Evolutionary conservation across 768 basidiomycete species (phyloP), one percentile per base, ranked within the genome.

Genomic region (Amanita rubescens): DNA sequence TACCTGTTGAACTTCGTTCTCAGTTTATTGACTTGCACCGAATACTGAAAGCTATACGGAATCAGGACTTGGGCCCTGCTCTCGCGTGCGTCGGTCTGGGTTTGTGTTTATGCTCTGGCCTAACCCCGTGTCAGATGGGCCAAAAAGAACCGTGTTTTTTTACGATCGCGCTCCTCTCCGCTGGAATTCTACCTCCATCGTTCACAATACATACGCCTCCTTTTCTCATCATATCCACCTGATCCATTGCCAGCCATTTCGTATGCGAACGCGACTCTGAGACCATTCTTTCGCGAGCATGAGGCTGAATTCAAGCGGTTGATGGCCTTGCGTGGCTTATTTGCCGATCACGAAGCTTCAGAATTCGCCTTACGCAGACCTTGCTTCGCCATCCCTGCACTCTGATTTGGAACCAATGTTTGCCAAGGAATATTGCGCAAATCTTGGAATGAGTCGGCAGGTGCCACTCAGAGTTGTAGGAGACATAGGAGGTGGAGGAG

Each of bases 401-500:
- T 75, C 81, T 11, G 87, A 91, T 58, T 72, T 97, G 30, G 85
- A 87, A 59, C 82, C 84, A 2, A 72, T 90, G 54, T 96, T 99
- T 65, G 84, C 87, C 20, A 85, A 84, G 58, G 94, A 95, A 62
- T 99, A 88, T 61, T 94, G 94, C 60, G 83, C 87, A 11, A 84
- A 79, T 59, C 69, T 94, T 15, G 90, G 89, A 3, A 87, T 95
- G 86, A 90, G 94, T 59, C 78, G 86, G 54, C 90, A 95, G 60
- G 82, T 90, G 11, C 90, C 94, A 1, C 74, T 99, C 41, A 77
- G 84, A 37, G 91, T 96, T 3, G 86, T 94, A 3, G 91, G 90
- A 3, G 94, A 95, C 60, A 86, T 98, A 48, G 96, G 95, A 1
- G 91, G 89, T 0, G 88, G 90, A 4, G 93, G 94, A 2, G 94